phyloP scores from a whole-genome alignment of 352 stramenopile genomes.

The Albugo candida region DNA sequence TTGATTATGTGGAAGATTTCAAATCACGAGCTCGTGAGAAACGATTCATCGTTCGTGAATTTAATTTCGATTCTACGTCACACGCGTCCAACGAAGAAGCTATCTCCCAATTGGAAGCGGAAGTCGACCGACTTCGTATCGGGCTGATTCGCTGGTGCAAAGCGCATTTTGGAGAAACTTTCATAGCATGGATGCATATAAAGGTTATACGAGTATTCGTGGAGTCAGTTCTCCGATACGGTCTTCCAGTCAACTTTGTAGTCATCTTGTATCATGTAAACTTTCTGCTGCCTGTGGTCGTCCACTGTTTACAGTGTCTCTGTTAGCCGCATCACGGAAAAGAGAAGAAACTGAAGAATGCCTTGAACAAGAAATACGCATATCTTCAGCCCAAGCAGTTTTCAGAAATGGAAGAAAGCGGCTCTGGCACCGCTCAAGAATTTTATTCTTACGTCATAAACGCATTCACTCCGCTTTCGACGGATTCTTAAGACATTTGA shows the following conservation, averaged over 20 bases:
- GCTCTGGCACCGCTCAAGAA: slow-evolving; percentile 37
- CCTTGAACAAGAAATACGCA: slow-evolving; percentile 72
- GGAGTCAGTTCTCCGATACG: slow-evolving; percentile 95
- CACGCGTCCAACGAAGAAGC: slow-evolving; percentile 78
- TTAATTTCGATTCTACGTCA: slow-evolving; percentile 81
- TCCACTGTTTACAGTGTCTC: too few relatives aligned
- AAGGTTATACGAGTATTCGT: slow-evolving; percentile 97
- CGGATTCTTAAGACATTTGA: too few relatives aligned
- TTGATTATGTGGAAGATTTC: slow-evolving; percentile 91
- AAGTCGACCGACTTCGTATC: slow-evolving; percentile 87
- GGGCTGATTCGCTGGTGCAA: slow-evolving; percentile 95
- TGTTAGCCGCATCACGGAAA: slow-evolving; percentile 45
- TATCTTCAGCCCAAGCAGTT: slow-evolving; percentile 72
- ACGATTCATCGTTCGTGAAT: slow-evolving; percentile 83
- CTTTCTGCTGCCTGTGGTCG: too few relatives aligned
- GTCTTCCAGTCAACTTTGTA: slow-evolving; percentile 92
- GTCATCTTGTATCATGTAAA: slow-evolving; percentile 63
- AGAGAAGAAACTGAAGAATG: slow-evolving; percentile 63
- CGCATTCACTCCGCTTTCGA: slow-evolving; percentile 52
- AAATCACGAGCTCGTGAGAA: slow-evolving; percentile 87
- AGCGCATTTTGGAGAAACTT: slow-evolving; percentile 94
- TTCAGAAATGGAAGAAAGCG: slow-evolving; percentile 43
- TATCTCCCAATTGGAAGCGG: slow-evolving; percentile 67
- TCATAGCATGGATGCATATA: slow-evolving; percentile 97
- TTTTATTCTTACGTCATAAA: slow-evolving; percentile 75